Evolutionary conservation across 139 green algal species (phyloP), one percentile per base, ranked within the genome.

Genomic region (Chlorella sp.): DNA sequence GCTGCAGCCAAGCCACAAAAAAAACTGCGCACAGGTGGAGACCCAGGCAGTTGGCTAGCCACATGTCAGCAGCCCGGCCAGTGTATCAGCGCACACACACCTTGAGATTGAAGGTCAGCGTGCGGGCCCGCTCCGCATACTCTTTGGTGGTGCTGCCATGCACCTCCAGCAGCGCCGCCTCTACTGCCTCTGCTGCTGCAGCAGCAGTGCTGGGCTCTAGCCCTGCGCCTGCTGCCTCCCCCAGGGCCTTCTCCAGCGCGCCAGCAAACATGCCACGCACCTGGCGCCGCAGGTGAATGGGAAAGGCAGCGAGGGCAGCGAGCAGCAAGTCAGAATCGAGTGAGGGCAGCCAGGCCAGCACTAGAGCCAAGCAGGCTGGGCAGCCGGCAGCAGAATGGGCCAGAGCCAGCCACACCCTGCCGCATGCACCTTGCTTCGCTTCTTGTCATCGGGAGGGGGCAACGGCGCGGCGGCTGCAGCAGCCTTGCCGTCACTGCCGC

Each of bases 21-120:
- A n/a, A n/a, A n/a, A n/a, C n/a, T n/a, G n/a, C n/a, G n/a, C n/a
- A n/a, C n/a, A n/a, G n/a, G n/a, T n/a, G n/a, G n/a, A n/a, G n/a
- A n/a, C n/a, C n/a, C n/a, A n/a, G n/a, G n/a, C n/a, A n/a, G n/a
- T n/a, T n/a, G n/a, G n/a, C n/a, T n/a, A n/a, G n/a, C n/a, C n/a
- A n/a, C n/a, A n/a, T n/a, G n/a, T n/a, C n/a, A n/a, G n/a, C n/a
- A n/a, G n/a, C n/a, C n/a, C n/a, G n/a, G n/a, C n/a, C n/a, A n/a
- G n/a, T n/a, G 23, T 12, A 67, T 20, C 4, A 32, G 21, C 4
- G 23, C 26, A 30, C 4, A 15, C 65, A 51, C 82, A 94, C 91
- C 84, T 95, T 94, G 21, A 96, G 83, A 81, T 96, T 96, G 86
- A 94, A 94, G 12, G 41, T 51, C 30, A 96, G 87, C 25, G 79